These are phyloP conservation scores for Periconia digitata DNA, from an alignment of 2,329 filamentous ascomycete genomes.

Conservation along the genomic window DNA sequence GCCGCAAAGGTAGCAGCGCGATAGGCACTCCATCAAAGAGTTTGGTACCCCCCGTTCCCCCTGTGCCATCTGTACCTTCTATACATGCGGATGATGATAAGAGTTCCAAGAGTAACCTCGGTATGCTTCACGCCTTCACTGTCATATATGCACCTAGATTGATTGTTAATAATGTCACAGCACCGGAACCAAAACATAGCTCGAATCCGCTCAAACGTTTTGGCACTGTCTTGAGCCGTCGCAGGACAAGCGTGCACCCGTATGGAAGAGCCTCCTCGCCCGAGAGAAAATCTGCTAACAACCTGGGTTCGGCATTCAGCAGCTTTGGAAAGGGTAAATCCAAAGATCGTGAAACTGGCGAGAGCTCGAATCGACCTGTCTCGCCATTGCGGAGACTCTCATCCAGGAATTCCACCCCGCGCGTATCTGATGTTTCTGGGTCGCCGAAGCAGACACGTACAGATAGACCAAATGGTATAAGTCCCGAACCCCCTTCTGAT, in stretches of 20 bases:
- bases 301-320: constrained; percentile 59
- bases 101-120: constrained; percentile 55
- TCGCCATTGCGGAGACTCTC: constrained; percentile 34
- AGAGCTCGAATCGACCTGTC: constrained; percentile 30
- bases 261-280: constrained; percentile 46
- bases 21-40: constrained; percentile 33
- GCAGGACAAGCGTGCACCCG: constrained; percentile 43
- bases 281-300: constrained; percentile 59
- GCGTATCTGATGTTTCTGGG: constrained; percentile 33
- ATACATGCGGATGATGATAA: constrained; percentile 54
- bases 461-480: constrained; percentile 36
- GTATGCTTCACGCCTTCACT: constrained; percentile 30
- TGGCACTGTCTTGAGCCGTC: constrained; percentile 43
- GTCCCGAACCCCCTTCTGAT: constrained; percentile 17
- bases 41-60: constrained; percentile 38
- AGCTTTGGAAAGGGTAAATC: constrained; percentile 66
- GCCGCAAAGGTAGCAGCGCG: constrained; percentile 35
- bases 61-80: constrained; percentile 30
- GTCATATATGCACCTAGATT: neutral
- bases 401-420: constrained; percentile 24
- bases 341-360: constrained; percentile 60
- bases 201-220: constrained; percentile 44
- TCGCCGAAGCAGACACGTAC: constrained; percentile 36
- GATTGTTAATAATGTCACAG: constrained; percentile 13
- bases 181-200: constrained; percentile 38